These are phyloP conservation scores for Eimeria necatrix DNA, from an alignment of 169 alveolate species.

Conservation along the genomic window DNA sequence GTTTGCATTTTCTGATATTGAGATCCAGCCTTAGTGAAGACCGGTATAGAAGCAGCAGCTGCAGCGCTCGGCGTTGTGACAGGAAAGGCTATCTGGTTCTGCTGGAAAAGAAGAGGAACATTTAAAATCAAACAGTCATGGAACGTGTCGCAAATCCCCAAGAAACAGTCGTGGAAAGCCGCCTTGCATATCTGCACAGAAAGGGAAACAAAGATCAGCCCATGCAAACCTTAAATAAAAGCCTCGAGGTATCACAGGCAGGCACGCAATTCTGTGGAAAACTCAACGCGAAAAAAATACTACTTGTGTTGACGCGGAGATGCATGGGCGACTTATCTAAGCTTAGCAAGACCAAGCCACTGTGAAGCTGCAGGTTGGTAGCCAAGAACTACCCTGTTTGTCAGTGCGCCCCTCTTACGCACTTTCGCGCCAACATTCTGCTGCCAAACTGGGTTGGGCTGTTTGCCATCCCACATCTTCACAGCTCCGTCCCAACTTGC, in stretches of 20 bases:
- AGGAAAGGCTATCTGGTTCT: slow-evolving; percentile 68
- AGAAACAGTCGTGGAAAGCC: slow-evolving; percentile 76
- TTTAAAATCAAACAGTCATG: slow-evolving; percentile 68
- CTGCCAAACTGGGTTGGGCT: slow-evolving; percentile 81
- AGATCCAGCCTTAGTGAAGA: slow-evolving; percentile 37
- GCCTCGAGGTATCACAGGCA: too few relatives aligned
- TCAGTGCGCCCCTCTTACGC: background rate
- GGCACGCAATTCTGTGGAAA: too few relatives aligned
- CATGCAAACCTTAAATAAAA: too few relatives aligned
- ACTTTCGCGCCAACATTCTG: slow-evolving; percentile 80
- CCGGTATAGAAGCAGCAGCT: slow-evolving; percentile 60
- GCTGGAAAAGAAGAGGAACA: slow-evolving; percentile 62
- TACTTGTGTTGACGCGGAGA: too few relatives aligned
- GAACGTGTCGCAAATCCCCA: slow-evolving; percentile 76
- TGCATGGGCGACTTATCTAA: too few relatives aligned
- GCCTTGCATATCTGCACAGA: slow-evolving; percentile 70
- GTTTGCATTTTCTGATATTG: slow-evolving; percentile 78
- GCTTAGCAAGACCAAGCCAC: too few relatives aligned
- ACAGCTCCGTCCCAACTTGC: slow-evolving; percentile 83
- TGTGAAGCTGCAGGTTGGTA: too few relatives aligned
- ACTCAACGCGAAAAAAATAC: too few relatives aligned
- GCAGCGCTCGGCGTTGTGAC: slow-evolving; percentile 69
- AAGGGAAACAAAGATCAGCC: slow-evolving; percentile 13
- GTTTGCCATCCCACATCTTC: slow-evolving; percentile 82
- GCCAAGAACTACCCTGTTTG: too few relatives aligned